Evolutionary conservation across 2,329 filamentous ascomycete genomes (phyloP).

Genomic region (Calonectria montana): DNA sequence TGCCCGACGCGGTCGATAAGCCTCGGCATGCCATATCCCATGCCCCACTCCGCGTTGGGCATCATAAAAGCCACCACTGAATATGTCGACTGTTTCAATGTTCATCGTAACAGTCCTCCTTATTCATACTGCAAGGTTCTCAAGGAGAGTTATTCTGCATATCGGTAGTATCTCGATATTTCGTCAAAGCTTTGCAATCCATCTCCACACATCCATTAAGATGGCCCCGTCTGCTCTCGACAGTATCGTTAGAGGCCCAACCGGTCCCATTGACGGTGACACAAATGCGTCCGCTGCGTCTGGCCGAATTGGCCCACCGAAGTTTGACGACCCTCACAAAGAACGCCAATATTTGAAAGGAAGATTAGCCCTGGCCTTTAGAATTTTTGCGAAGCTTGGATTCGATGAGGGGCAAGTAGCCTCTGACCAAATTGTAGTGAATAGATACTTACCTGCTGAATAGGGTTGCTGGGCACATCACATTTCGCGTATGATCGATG

Average conservation of each 20-base stretch:
- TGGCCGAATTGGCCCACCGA: background rate
- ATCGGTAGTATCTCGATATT: background rate
- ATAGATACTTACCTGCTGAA: background rate
- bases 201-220: background rate
- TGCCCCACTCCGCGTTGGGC: background rate
- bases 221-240: background rate
- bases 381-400: conserved; percentile 67
- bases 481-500: conserved; percentile 46
- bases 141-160: no score
- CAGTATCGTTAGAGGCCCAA: background rate
- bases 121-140: no score
- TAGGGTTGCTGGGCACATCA: conserved; percentile 72
- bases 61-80: background rate
- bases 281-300: background rate
- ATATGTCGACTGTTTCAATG: background rate
- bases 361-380: conserved; percentile 65
- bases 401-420: conserved; percentile 60
- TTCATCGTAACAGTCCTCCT: background rate
- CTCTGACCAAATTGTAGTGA: background rate
- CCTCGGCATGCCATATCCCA: background rate
- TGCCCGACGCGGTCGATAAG: background rate
- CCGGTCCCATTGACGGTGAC: background rate
- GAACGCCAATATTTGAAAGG: conserved; percentile 65
- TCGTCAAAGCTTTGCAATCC: background rate
- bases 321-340: conserved; percentile 15